Conservation (phyloP, 306 rosid species). For the Sindora glabra region DNA sequence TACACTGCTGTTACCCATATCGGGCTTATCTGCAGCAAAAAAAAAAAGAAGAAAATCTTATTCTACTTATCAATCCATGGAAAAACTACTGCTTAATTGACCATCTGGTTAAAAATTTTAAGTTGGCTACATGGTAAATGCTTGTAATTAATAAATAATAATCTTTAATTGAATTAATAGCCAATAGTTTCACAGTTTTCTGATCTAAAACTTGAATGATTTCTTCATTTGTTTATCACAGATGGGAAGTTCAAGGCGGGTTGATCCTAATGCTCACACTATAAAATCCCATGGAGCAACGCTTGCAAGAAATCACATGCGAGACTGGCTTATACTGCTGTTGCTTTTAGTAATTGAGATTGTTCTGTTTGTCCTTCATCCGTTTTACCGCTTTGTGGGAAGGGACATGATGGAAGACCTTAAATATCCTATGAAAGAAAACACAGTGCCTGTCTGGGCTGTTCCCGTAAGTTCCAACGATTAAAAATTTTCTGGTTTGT, state of each 20-base stretch:
- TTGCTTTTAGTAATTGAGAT: conserved; percentile 54
- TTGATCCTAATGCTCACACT: conserved; percentile 47
- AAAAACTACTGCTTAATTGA: no score
- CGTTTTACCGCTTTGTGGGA: conserved; percentile 85
- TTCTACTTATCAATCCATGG: no score
- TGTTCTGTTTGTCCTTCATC: conserved; percentile 38
- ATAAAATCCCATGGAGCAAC: conserved; percentile 79
- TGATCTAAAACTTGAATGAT: not conserved
- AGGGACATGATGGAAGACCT: conserved; percentile 92
- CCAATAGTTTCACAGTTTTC: not conserved
- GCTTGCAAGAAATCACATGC: conserved; percentile 60
- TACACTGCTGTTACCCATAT: no score
- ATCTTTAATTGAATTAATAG: not conserved
- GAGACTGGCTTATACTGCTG: conserved; percentile 76
- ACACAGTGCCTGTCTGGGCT: conserved; percentile 88
- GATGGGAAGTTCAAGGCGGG: conserved; percentile 25
- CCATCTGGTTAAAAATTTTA: no score
- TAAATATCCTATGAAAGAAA: conserved; percentile 65
- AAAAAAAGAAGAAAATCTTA: no score
- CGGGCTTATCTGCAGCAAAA: no score
- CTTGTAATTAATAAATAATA: not conserved
- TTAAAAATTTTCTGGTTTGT: not conserved
- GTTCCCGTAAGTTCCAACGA: conserved; percentile 60
- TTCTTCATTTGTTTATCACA: not conserved
- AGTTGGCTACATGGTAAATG: conserved; percentile 9